Percentiles rank a stretch among this genome's conserved stretches.
phyloP scores from a whole-genome alignment of 768 basidiomycete species.

The Punctularia strigosozonata region DNA sequence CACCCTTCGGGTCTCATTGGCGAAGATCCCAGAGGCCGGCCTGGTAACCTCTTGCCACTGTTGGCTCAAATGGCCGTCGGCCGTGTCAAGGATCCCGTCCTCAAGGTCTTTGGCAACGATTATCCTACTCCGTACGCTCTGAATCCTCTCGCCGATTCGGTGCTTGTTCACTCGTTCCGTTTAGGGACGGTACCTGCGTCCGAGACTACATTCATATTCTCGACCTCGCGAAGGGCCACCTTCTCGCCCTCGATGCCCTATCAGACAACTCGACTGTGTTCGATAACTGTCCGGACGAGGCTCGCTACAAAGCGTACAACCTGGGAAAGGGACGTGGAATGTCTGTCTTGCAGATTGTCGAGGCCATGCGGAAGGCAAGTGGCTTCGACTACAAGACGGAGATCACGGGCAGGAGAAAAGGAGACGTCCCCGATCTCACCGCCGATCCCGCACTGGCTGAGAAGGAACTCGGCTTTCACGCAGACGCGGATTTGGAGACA shows the following conservation, averaged over 20 bases:
- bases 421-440: slow-evolving; percentile 94
- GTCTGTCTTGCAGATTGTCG: slow-evolving; percentile 88
- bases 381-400: slow-evolving; percentile 83
- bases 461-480: slow-evolving; percentile 88
- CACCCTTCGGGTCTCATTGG: slow-evolving; percentile 93
- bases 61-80: slow-evolving; percentile 93
- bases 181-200: slow-evolving; percentile 89
- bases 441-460: slow-evolving; percentile 88
- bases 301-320: slow-evolving; percentile 88
- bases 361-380: slow-evolving; percentile 88
- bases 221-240: slow-evolving; percentile 90
- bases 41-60: slow-evolving; percentile 88
- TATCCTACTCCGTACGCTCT: slow-evolving; percentile 90
- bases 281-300: slow-evolving; percentile 35
- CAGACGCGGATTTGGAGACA: slow-evolving; percentile 65
- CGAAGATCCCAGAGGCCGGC: slow-evolving; percentile 92
- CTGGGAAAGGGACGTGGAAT: slow-evolving; percentile 88
- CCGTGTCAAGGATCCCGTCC: slow-evolving; percentile 49
- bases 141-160: slow-evolving; percentile 13
- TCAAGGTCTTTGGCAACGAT: slow-evolving; percentile 88
- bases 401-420: slow-evolving; percentile 84
- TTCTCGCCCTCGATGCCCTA: slow-evolving; percentile 83
- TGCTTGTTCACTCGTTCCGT: slow-evolving; percentile 1
- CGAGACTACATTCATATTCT: slow-evolving; percentile 90
- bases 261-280: slow-evolving; percentile 50